These are phyloP conservation scores for Flaveria linearis DNA, from an alignment of 129 eudicot species.

Conservation along the genomic window DNA sequence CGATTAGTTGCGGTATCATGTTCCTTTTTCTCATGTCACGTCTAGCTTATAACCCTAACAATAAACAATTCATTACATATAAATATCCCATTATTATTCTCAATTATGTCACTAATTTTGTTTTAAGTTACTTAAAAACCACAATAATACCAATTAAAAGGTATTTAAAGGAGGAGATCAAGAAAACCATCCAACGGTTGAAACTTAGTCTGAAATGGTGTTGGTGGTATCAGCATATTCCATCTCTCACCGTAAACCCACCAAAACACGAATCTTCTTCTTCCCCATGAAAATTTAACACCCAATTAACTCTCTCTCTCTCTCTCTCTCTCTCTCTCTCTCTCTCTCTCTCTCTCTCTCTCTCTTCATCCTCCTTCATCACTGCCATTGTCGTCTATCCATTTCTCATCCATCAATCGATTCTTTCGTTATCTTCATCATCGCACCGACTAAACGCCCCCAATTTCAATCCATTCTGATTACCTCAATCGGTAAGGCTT, in stretches of 20 bases:
- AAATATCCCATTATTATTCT: too few species aligned
- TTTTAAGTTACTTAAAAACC: too few species aligned
- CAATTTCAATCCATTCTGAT: constrained; percentile 18
- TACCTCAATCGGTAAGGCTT: constrained; percentile 31
- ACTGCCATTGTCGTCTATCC: constrained; percentile 20
- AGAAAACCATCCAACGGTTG: constrained; percentile 32
- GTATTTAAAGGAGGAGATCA: background rate
- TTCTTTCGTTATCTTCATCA: constrained; percentile 30
- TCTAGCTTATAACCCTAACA: too few species aligned
- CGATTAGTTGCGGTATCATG: too few species aligned
- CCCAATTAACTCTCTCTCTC: too few species aligned
- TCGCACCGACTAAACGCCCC: constrained; percentile 29
- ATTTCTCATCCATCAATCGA: constrained; percentile 19
- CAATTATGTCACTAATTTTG: too few species aligned
- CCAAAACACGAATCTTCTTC: constrained; percentile 43
- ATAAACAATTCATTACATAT: too few species aligned
- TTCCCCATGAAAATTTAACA: constrained; percentile 32
- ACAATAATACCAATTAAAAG: background rate
- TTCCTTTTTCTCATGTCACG: too few species aligned
- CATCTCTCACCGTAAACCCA: constrained; percentile 45
- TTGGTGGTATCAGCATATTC: constrained; percentile 45
- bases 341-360: too few species aligned
- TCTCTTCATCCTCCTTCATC: constrained; percentile 4
- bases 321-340: too few species aligned
- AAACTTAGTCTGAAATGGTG: background rate